Evolutionary conservation across 441 rosid species (phyloP), one percentile per base, ranked within the genome.

Genomic region (Daphne laureola): DNA sequence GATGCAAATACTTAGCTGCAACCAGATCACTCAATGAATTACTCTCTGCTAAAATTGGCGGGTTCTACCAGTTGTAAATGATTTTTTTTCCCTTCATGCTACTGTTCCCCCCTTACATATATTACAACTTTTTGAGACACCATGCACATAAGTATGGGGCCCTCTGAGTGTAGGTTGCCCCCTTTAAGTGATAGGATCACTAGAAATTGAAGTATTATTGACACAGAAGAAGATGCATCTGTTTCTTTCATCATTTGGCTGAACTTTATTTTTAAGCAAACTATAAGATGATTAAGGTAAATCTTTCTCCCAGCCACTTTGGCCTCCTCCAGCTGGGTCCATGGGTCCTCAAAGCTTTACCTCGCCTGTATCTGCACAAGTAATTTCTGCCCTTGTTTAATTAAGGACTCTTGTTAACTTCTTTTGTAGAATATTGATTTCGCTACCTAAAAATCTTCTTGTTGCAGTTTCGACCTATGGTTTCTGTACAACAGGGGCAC

Each of bases 391-490:
- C 36, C 45, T 41, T 47, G 38, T 47, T 8, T 42, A 23, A 42
- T 35, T 59, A 70, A 18, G 27, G 59, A 17, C 26, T 13, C 14
- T 48, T 61, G 4, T 45, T 35, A 45, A 50, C 11, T 52, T 21
- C 14, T 25, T 14, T 16, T 1, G 18, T 46, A 31, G n/a, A 27
- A 14, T 65, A 27, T 61, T 41, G 17, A 52, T n/a, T 48, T 43
- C 14, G 35, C 46, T 54, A 12, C 54, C 53, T 55, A 17, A 17
- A 63, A 64, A 45, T 51, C 17, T 43, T 62, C 64, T 27, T 17
- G 26, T 45, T 66, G 54, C 83, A 93, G 95, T 90, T 83, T 74
- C 87, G 96, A 64, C 79, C 82, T 3, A 65, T 73, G 73, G 76
- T 59, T 52, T 82, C 84, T 14, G 52, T 73, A n/a, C 96, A 74